Evolutionary conservation across 805 yeast genomes (phyloP).

Genomic region (Candida corydali): DNA sequence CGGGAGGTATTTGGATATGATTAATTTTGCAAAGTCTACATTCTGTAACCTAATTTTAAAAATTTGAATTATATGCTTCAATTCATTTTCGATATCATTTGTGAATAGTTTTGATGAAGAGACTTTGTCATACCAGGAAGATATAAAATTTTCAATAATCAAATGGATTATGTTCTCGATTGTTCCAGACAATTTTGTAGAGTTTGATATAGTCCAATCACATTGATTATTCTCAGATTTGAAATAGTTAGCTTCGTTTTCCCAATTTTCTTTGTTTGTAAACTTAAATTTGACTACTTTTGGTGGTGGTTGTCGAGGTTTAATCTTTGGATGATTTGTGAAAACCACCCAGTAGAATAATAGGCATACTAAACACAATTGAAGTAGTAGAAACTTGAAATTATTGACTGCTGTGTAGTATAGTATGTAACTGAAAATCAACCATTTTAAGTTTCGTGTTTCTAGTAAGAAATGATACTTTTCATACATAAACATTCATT

Average conservation of each 20-base stretch:
- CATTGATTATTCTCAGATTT: conserved; percentile 19
- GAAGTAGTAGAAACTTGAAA: background rate
- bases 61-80: conserved; percentile 37
- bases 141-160: conserved; percentile 50
- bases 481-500: background rate
- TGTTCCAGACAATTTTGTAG: conserved; percentile 49
- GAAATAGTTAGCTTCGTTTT: conserved; percentile 14
- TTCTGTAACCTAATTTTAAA: conserved; percentile 39
- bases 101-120: conserved; percentile 27
- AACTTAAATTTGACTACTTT: conserved; percentile 5
- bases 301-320: background rate
- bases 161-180: conserved; percentile 47
- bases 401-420: background rate
- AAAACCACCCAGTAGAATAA: background rate
- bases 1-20: conserved; percentile 61
- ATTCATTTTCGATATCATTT: conserved; percentile 40
- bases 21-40: conserved; percentile 52
- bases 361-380: background rate
- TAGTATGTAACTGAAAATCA: background rate
- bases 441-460: conserved; percentile 1
- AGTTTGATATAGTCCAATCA: conserved; percentile 39
- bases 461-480: background rate
- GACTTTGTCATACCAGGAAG: conserved; percentile 52
- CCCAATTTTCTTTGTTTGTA: conserved; percentile 11
- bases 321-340: background rate